phyloP scores from a whole-genome alignment of 1,139 yeast genomes.

The Geotrichum klebahnii region DNA sequence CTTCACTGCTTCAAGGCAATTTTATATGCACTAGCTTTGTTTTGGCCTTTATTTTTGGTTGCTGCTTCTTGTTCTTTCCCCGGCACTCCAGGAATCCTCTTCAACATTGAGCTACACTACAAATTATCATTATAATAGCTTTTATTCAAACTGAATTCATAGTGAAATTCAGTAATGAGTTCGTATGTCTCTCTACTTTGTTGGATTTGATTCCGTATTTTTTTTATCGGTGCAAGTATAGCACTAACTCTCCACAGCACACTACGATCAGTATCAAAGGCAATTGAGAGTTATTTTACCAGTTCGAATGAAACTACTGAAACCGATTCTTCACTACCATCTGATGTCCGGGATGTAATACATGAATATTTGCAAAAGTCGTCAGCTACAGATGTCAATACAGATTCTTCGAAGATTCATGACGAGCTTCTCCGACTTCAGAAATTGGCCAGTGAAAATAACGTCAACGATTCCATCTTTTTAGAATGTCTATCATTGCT shows the following conservation, averaged over 20 bases:
- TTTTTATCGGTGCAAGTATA: background rate
- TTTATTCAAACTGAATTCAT: too few relatives aligned
- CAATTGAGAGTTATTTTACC: conserved; percentile 21
- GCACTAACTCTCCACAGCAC: conserved; percentile 20
- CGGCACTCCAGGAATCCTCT: too few relatives aligned
- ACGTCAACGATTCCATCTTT: conserved; percentile 43
- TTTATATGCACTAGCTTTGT: too few relatives aligned
- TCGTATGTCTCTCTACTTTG: background rate
- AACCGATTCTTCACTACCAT: conserved; percentile 5
- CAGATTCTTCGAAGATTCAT: conserved; percentile 38
- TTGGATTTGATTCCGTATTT: background rate
- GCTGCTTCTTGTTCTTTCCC: too few relatives aligned
- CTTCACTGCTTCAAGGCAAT: too few relatives aligned
- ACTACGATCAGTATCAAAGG: conserved; percentile 24
- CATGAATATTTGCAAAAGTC: background rate
- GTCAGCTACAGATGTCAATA: background rate
- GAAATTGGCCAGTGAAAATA: conserved; percentile 36
- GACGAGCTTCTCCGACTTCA: conserved; percentile 50
- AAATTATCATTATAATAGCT: too few relatives aligned
- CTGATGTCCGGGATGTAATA: conserved; percentile 2
- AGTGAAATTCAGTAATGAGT: too few relatives aligned
- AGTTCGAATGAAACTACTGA: conserved; percentile 1
- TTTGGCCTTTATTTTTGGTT: too few relatives aligned
- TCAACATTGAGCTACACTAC: too few relatives aligned
- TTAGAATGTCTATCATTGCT: conserved; percentile 45